Base-by-base conservation (phyloP, 1,284 basidiomycete genomes). In the Kwoniella shivajii region DNA sequence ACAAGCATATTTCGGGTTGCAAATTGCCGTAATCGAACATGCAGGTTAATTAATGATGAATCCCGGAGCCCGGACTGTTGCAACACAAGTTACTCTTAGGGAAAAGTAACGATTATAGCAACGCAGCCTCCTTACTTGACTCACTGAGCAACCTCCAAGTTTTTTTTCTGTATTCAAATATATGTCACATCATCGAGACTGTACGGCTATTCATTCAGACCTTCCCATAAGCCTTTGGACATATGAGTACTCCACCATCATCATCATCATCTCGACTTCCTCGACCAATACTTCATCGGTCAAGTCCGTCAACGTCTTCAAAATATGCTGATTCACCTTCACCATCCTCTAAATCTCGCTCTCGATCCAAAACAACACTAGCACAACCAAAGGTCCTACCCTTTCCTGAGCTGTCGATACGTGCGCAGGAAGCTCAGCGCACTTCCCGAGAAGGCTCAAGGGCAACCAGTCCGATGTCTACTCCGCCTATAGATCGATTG, bases 341-440 rank as follows among this genome's bases (percentile, higher is more conserved):
- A 16, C 39, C 42, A 6, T 36, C 53, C n/a, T 34, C 57, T 6
- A 48, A 55, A 29, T 54, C 49, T 22, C 45, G 43, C 26, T 38
- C 53, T 13, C 51, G 63, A 2, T 61, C 61, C 13, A 61, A 61
- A 49, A 50, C 55, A 20, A 42, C 45, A 29, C 18, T 54, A 14
- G 54, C 60, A 4, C 57, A 57, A 37, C 68, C 68, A 13, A 67
- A 59, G 42, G 58, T 69, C 37, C 52, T 69, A 10, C 68, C 68
- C 1, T 67, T 69, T 34, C 68, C 68, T 14, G 68, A 67, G 36
- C 41, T 67, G 18, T 53, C 65, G 1, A 49, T 63, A 20, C 49
- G 64, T 27, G 54, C 58, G 9, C 48, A 52, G 20, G 51, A 45
- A 36, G 51, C 51, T 27, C 55, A 22, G 44, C 47, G 26, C 29